phyloP scores from a whole-genome alignment of 2,329 filamentous ascomycete species.

The Cercospora berteroae region DNA sequence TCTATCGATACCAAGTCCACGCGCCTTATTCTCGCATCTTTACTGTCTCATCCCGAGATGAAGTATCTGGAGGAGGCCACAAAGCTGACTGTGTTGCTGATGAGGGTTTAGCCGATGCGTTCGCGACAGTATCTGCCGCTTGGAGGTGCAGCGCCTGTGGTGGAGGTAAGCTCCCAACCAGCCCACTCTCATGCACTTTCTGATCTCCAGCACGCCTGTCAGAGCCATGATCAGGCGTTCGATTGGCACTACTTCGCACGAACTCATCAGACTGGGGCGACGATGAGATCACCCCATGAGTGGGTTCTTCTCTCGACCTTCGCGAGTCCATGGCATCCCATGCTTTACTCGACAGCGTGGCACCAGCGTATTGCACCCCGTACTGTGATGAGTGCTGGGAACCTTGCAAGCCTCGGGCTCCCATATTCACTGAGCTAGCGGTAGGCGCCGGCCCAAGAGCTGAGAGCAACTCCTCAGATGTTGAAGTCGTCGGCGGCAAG shows the following conservation, averaged over 20 bases:
- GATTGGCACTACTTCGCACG: neutral
- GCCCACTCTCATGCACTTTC: neutral
- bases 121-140: neutral
- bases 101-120: neutral
- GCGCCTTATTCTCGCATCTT: neutral
- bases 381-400: neutral
- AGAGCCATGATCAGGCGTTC: neutral
- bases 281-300: neutral
- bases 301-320: neutral
- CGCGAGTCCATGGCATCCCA: neutral
- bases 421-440: neutral
- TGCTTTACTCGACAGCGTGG: neutral
- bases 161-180: neutral
- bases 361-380: neutral
- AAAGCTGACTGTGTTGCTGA: neutral
- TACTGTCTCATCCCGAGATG: neutral
- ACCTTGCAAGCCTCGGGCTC: neutral
- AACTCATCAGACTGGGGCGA: neutral
- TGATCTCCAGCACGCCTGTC: neutral
- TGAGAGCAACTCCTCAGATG: constrained; percentile 26
- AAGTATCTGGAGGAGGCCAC: neutral
- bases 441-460: constrained; percentile 27
- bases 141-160: neutral
- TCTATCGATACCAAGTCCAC: neutral
- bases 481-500: constrained; percentile 23